Base-by-base conservation (phyloP, 2,329 filamentous ascomycete genomes). In the Nectriaceae sp. region DNA sequence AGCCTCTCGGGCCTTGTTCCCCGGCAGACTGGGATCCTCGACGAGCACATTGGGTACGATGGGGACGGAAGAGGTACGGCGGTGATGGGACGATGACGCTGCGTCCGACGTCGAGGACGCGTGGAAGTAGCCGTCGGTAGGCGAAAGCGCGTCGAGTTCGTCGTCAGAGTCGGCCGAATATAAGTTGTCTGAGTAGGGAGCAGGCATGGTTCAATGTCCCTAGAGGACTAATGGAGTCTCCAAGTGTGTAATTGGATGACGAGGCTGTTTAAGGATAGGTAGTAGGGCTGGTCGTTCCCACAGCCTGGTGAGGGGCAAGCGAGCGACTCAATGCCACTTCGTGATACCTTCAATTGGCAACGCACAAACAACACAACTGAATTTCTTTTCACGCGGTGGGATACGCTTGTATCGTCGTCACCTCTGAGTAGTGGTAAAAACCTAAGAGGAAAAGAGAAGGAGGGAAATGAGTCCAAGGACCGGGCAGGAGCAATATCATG, bases 81-180 rank as follows among this genome's bases (percentile, higher is more conserved):
- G 58, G 42, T 55, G 60, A 19, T 49, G 53, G 11, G 45, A 47
- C 21, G 57, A 61, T 50, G 64, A 58, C 49, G 59, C 54, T 11
- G 44, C 50, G 42, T 49, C 56, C 18, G 57, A 58, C 42, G 52
- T 52, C 47, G 67, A 69, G 21, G 71, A 71, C 61, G 68, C 66
- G 57, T 70, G 68, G 60, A 80, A 80, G 70, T 78, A 78, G 29
- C 76, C 77, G 51, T 80, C 75, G n/a, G 75, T 72, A 33, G 77
- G 77, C 22, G 76, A 79, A 47, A 78, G 65, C 35, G 67, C 65
- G 46, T 70, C 65, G 44, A 65, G 44, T 22, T 70, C 58, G 33
- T 70, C 63, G 48, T 64, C 65, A 40, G 71, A 71, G 63, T 73
- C 70, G 44, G 63, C 59, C 49, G 73, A 74, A 66, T 76, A 75